Evolutionary conservation across 345 rosid species (phyloP), one percentile per base, ranked within the genome.

Genomic region (Streptanthus diversifolius): DNA sequence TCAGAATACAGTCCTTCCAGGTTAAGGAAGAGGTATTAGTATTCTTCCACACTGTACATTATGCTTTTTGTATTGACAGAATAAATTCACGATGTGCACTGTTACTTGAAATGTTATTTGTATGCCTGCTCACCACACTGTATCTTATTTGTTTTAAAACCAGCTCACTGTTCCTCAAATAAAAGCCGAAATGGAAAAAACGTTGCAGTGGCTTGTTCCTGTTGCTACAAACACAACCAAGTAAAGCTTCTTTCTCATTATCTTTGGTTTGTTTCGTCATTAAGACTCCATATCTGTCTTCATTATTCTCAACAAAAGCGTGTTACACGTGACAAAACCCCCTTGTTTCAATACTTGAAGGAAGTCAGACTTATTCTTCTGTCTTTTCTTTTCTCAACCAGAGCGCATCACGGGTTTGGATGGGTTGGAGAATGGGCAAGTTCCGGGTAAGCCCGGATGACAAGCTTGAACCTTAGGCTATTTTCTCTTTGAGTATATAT

Each of bases 381-480:
- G 63, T 75, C 79, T 44, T 24, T 58, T 21, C 39, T 73, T 60
- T 68, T 41, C 14, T 68, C 47, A 47, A 80, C 65, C 70, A 95
- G 98, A 73, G 99, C 99, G 47, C 99, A 95, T 86, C 99, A 95
- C 48, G 99, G 99, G 68, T 92, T 95, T 72, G 99, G 99, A 45
- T 95, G 99, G 99, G 99, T 95, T 59, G 99, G 99, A 77, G 97
- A 95, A 84, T 92, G 98, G 99, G 99, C 99, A 15, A 91, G 91
- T 72, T 85, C 97, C 0, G 99, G 99, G 98, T 91, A 76, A 80
- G 88, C 70, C 66, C 32, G 14, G 29, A 56, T 24, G 45, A 17
- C 40, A 48, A 47, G 66, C 25, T 54, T 22, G 49, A 30, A 32
- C 41, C 5, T 74, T 77, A 36, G 22, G 72, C 74, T 32, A 12